Evolutionary conservation across 2,329 filamentous ascomycete genomes (phyloP), one percentile per base, ranked within the genome.

Genomic region (Drechslerella dactyloides): DNA sequence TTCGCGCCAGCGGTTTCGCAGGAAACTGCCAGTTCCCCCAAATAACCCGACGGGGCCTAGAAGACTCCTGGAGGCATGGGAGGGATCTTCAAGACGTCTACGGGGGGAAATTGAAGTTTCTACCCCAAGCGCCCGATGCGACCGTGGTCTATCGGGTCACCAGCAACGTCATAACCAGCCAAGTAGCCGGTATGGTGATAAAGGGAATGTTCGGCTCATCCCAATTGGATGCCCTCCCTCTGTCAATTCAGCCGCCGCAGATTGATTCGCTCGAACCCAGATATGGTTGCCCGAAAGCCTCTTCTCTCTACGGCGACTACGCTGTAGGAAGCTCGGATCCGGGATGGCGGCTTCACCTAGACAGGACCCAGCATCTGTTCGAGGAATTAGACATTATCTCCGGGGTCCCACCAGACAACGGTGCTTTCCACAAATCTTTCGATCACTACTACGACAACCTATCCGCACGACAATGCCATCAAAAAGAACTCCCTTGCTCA

Each of bases 361-460:
- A 82, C 2, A 82, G 81, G 19, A 83, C 88, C 0, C 77, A 79
- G 1, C 74, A 80, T 0, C 81, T 94, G 0, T 90, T 85, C 77
- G 76, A 79, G 4, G 79, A 78, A 0, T 84, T 94, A 0, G 90
- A 94, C 76, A 78, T 81, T 46, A 84, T 93, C 51, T 90, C 89
- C 0, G 89, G 88, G 30, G 84, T 94, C 0, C 77, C 83, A 0
- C 73, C 82, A 0, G 79, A 79, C 35, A 84, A 87, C 69, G 77
- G 78, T 0, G 87, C 83, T 2, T 94, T 90, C 82, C 90, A 93
- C 77, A 82, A 80, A 44, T 87, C 84, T 59, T 88, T 89, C 76
- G 91, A 94, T 77, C 90, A 92, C 79, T 94, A 94, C 81, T 94
- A 88, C 76, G 91, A 94, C 78, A 94, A 92, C 76, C 83, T 94